Percentiles rank a stretch among this genome's conserved stretches.
phyloP scores from a whole-genome alignment of 306 rosid species.

The Acacia crassicarpa region DNA sequence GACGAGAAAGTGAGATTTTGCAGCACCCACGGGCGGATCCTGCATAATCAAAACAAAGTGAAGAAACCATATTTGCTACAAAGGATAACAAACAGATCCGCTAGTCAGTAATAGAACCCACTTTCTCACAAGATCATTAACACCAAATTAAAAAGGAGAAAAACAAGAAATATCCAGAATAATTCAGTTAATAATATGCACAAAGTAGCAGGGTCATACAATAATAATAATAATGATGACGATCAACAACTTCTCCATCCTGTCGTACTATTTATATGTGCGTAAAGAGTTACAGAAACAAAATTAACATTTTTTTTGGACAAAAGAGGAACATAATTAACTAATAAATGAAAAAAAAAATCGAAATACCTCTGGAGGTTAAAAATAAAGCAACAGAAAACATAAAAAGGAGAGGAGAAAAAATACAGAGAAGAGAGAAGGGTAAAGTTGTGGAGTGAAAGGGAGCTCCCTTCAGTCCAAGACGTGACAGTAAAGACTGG shows the following conservation, averaged over 20 bases:
- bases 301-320: too few relatives aligned
- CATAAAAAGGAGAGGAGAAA: neutral
- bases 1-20: neutral
- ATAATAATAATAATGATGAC: too few relatives aligned
- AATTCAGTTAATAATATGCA: neutral
- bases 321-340: neutral
- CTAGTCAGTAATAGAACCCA: neutral
- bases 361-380: neutral
- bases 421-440: too few relatives aligned
- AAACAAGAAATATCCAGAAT: neutral
- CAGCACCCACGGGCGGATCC: neutral
- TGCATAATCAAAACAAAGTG: neutral
- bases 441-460: conserved; percentile 11
- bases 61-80: neutral
- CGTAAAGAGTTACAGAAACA: neutral
- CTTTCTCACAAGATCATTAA: neutral
- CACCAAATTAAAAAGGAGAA: neutral
- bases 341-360: neutral
- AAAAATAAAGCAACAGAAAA: neutral
- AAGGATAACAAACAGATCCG: neutral
- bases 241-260: too few relatives aligned
- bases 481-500: conserved; percentile 67
- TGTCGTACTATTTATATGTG: too few relatives aligned
- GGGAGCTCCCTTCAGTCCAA: conserved; percentile 99
- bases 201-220: neutral